Evolutionary conservation across 208 protist genomes (phyloP).

Genomic region (Angomonas ambiguus): DNA sequence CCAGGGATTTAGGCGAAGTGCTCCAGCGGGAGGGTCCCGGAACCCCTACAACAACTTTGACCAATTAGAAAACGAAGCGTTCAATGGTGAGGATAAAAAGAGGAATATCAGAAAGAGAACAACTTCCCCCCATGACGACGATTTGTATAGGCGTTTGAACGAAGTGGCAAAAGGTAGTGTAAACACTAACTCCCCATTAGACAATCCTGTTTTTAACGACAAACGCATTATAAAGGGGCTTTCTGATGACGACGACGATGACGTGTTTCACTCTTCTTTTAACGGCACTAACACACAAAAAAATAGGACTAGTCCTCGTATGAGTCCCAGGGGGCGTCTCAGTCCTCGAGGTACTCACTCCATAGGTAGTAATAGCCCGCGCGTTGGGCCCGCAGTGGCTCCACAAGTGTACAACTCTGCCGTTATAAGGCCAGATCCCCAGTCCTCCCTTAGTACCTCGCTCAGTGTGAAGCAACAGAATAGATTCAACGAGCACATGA

Average conservation of each 20-base stretch:
- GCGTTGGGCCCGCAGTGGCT: background rate
- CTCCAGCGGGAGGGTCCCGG: background rate
- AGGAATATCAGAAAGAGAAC: background rate
- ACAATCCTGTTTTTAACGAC: background rate
- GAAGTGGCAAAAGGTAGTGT: background rate
- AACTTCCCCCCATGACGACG: background rate
- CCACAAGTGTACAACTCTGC: background rate
- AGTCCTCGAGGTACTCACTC: background rate
- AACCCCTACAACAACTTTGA: slow-evolving; percentile 6
- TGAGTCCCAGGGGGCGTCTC: background rate
- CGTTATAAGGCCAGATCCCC: background rate
- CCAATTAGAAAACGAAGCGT: background rate
- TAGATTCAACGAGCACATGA: slow-evolving; percentile 26
- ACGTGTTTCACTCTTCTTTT: background rate
- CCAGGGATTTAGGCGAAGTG: background rate
- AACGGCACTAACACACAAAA: background rate
- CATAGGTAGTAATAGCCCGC: background rate
- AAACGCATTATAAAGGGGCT: background rate
- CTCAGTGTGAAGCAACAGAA: slow-evolving; percentile 19
- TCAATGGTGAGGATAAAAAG: background rate
- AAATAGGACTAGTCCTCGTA: background rate
- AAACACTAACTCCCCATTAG: background rate
- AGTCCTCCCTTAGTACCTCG: background rate
- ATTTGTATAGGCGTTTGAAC: background rate
- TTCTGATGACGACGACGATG: background rate